phyloP scores from a whole-genome alignment of 805 yeast species.

The Ogataea philodendri region DNA sequence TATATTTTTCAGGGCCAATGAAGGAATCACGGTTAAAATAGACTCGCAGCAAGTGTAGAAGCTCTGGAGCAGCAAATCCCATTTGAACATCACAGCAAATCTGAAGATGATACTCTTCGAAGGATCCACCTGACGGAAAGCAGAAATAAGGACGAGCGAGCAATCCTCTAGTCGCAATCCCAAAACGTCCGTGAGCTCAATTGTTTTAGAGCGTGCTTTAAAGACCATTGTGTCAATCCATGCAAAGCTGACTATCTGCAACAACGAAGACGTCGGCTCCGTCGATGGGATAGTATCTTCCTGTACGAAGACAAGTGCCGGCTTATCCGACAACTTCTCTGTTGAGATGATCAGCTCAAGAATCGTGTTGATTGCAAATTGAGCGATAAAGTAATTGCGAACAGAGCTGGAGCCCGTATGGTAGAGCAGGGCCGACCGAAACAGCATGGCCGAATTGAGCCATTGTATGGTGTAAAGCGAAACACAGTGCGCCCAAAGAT shows the following conservation, averaged over 20 bases:
- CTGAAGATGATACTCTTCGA: conserved; percentile 55
- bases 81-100: conserved; percentile 61
- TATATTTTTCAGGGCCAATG: conserved; percentile 71
- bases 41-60: conserved; percentile 72
- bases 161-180: conserved; percentile 80
- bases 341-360: conserved; percentile 52
- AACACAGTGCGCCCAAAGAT: conserved; percentile 63
- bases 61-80: conserved; percentile 61
- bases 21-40: conserved; percentile 68
- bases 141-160: conserved; percentile 64
- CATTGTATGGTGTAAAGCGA: conserved; percentile 47
- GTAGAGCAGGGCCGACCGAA: conserved; percentile 58
- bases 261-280: conserved; percentile 64
- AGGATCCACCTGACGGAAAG: conserved; percentile 54
- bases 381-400: conserved; percentile 43
- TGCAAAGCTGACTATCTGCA: conserved; percentile 61
- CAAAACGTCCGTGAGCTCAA: conserved; percentile 73
- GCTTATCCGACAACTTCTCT: conserved; percentile 65
- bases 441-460: conserved; percentile 45
- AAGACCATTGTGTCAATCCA: conserved; percentile 76
- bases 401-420: conserved; percentile 33
- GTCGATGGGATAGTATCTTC: conserved; percentile 63
- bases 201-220: conserved; percentile 55
- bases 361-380: conserved; percentile 44
- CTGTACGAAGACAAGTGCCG: conserved; percentile 52